These are phyloP conservation scores for Taiozyma sp. DNA, from an alignment of 1,139 yeast genomes.

Conservation along the genomic window DNA sequence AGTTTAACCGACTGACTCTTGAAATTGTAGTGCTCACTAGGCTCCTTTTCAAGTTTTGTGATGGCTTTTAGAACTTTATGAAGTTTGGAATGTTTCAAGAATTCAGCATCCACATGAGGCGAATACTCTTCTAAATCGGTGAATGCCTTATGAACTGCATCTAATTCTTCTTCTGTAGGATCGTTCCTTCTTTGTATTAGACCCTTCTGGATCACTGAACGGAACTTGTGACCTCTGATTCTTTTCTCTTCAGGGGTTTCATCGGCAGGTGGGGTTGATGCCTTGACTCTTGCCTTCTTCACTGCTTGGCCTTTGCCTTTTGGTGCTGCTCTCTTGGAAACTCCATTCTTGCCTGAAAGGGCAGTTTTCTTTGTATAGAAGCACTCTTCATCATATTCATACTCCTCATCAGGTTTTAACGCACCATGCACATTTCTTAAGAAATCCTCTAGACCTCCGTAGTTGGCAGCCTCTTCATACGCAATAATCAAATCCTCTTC, in stretches of 20 bases:
- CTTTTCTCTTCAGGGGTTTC: not conserved
- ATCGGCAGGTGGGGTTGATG: not conserved
- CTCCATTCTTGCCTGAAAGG: not conserved
- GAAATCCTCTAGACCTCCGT: not conserved
- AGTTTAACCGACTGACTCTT: constrained; percentile 43
- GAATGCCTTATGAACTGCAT: constrained; percentile 39
- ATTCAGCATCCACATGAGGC: constrained; percentile 32
- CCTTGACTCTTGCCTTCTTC: not conserved
- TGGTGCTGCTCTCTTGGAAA: not conserved
- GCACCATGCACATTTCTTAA: not conserved
- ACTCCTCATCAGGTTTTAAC: not conserved
- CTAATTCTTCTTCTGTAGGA: constrained; percentile 38
- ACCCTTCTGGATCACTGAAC: constrained; percentile 27
- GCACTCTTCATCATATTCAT: not conserved
- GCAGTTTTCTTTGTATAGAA: not conserved
- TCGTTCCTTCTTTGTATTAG: constrained; percentile 20
- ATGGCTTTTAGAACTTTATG: constrained; percentile 38
- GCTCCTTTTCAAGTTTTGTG: constrained; percentile 36
- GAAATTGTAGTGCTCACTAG: constrained; percentile 40
- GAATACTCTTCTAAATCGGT: constrained; percentile 42
- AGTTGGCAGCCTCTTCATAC: not conserved
- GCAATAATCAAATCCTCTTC: not conserved
- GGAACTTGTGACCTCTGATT: constrained; percentile 13
- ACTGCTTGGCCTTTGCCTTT: not conserved
- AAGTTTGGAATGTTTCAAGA: constrained; percentile 40